Base-by-base conservation (phyloP, 2,329 filamentous ascomycete genomes). In the Colletotrichum tabaci region DNA sequence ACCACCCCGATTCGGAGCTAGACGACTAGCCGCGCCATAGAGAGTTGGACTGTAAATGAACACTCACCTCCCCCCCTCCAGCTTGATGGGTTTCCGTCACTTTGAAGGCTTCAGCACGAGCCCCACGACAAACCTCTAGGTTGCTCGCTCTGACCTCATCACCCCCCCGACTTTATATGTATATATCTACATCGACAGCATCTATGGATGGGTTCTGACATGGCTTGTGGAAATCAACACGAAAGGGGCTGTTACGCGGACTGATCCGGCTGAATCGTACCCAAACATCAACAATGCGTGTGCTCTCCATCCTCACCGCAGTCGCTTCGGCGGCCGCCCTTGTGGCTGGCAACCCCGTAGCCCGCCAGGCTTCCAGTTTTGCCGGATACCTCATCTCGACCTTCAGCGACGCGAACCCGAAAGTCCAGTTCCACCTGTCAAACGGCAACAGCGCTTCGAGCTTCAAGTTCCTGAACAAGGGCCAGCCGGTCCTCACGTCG, bases 331-430 rank as follows among this genome's bases (percentile, higher is more conserved):
- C 35, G 35, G 9, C 35, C 8, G 35, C 35, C 35, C 35, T 38
- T 10, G 8, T 38, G 35, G 35, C 9, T 10, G 9, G 35, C 35
- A 38, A 38, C 35, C 35, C 35, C 3, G 35, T 38, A 2, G 35
- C 35, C 35, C 35, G 35, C 35, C 35, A 38, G 9, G 9, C 35
- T 10, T 10, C 35, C 35, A 38, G 0, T 1, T 78, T 77, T 21
- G 79, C 77, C 6, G 81, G 80, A 35, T 82, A 82, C 21, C 77
- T 82, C 9, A 76, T 82, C 52, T 82, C 81, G 30, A 82, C 80
- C 0, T 82, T 82, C 53, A 78, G 74, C 47, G 80, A 82, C 57
- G 76, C 75, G 2, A 75, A 65, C 10, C 81, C 80, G 1, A 74
- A 78, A 55, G 76, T 82, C 8, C 79, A 81, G 35, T 79, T 77